Evolutionary conservation across 441 rosid genomes (phyloP).

Genomic region (Corymbia calophylla): DNA sequence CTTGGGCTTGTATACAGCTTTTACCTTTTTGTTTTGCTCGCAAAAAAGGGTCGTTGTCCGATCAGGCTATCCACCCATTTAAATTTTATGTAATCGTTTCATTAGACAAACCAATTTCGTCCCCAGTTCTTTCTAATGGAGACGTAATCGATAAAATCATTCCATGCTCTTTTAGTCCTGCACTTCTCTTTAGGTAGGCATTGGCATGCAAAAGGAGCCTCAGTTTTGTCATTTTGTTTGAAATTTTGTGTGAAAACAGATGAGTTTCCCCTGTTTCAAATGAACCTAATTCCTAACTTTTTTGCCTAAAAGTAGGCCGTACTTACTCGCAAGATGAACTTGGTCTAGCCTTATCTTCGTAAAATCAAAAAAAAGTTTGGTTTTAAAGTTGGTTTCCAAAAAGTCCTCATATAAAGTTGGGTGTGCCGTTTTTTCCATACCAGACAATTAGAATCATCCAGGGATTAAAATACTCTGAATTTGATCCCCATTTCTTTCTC

Average conservation of each 20-base stretch:
- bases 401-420: not conserved
- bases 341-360: not conserved
- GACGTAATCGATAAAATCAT: not conserved
- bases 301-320: not conserved
- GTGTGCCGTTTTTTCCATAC: not conserved
- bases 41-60: not conserved
- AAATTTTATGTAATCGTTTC: not conserved
- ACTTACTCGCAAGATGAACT: not conserved
- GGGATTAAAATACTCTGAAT: not conserved
- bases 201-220: not conserved
- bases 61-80: not conserved
- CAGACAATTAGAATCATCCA: not conserved
- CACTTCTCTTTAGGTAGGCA: not conserved
- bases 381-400: not conserved
- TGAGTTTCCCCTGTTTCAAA: not conserved
- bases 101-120: not conserved
- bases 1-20: not conserved
- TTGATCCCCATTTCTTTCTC: not conserved
- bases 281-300: not conserved
- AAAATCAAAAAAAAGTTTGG: not conserved
- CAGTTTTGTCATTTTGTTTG: not conserved
- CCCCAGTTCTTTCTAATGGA: not conserved
- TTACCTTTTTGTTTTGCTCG: not conserved
- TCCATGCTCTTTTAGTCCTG: not conserved
- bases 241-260: not conserved